Percentiles rank a stretch among this genome's conserved stretches.
Conservation (phyloP, 2,329 filamentous ascomycete species). For the Zymoseptoria passerinii region DNA sequence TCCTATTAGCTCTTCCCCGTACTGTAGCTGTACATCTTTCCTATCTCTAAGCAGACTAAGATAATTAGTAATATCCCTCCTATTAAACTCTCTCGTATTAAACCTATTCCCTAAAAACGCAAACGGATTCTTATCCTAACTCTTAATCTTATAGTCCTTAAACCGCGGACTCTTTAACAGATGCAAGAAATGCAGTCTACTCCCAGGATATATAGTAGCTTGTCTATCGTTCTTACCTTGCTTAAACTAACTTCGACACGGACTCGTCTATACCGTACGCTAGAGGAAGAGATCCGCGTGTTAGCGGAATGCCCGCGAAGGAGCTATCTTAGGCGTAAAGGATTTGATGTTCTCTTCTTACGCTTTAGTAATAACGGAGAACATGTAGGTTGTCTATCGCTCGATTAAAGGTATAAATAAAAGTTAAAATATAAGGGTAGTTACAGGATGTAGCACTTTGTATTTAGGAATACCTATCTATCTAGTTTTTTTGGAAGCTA, state of each 20-base stretch:
- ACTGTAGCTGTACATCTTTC: slow-evolving; percentile 34
- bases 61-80: slow-evolving; percentile 41
- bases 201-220: slow-evolving; percentile 34
- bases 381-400: slow-evolving; percentile 34
- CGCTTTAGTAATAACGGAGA: slow-evolving; percentile 33
- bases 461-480: too few relatives aligned
- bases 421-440: too few relatives aligned
- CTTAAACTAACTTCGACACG: slow-evolving; percentile 32
- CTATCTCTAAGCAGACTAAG: slow-evolving; percentile 34
- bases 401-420: slow-evolving; percentile 36
- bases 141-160: slow-evolving; percentile 38
- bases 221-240: slow-evolving; percentile 31
- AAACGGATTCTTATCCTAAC: slow-evolving; percentile 34
- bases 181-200: slow-evolving; percentile 33
- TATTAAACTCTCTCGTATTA: slow-evolving; percentile 38
- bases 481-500: too few relatives aligned
- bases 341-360: slow-evolving; percentile 38
- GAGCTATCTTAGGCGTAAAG: slow-evolving; percentile 29
- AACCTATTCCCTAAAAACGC: slow-evolving; percentile 39
- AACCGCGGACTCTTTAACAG: slow-evolving; percentile 31
- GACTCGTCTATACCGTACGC: slow-evolving; percentile 31
- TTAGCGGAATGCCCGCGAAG: slow-evolving; percentile 30
- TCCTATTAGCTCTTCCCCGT: slow-evolving; percentile 33
- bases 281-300: slow-evolving; percentile 36
- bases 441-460: too few relatives aligned